These are phyloP conservation scores for Pleurotus citrinopileatus DNA, from an alignment of 768 basidiomycete genomes.

Conservation along the genomic window DNA sequence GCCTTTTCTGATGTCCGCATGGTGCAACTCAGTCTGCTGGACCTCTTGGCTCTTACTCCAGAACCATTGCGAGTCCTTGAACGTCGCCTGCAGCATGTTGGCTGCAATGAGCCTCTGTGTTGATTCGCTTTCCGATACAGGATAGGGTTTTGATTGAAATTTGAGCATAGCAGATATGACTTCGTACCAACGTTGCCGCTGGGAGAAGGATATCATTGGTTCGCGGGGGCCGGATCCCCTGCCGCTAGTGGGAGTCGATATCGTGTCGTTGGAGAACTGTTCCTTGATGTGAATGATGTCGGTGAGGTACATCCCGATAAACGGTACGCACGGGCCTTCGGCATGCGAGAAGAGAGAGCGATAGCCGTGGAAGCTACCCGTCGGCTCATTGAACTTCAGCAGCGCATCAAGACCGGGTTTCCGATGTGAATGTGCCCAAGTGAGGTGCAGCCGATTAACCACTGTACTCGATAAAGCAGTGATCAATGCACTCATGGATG, in stretches of 20 bases:
- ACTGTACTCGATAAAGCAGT: slow-evolving; percentile 60
- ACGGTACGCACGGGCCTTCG: slow-evolving; percentile 66
- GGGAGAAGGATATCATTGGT: slow-evolving; percentile 44
- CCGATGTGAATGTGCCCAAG: slow-evolving; percentile 63
- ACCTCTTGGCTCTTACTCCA: slow-evolving; percentile 61
- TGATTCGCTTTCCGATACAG: slow-evolving; percentile 42
- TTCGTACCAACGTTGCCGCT: slow-evolving; percentile 56
- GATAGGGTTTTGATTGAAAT: slow-evolving; percentile 52
- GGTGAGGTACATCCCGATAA: slow-evolving; percentile 60
- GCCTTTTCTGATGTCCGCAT: slow-evolving; percentile 67
- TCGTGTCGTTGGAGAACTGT: slow-evolving; percentile 38
- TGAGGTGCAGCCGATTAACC: slow-evolving; percentile 54
- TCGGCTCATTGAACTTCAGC: slow-evolving; percentile 55
- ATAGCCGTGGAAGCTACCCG: slow-evolving; percentile 55
- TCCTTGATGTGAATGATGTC: slow-evolving; percentile 57
- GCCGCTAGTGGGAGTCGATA: slow-evolving; percentile 5
- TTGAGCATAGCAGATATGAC: slow-evolving; percentile 53
- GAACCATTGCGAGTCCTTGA: slow-evolving; percentile 48
- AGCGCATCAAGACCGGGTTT: slow-evolving; percentile 50
- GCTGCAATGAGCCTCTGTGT: slow-evolving; percentile 45
- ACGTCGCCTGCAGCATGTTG: slow-evolving; percentile 37
- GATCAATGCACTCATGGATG: slow-evolving; percentile 66
- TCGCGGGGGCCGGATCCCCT: neutral
- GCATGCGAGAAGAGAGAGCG: slow-evolving; percentile 44
- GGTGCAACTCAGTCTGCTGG: slow-evolving; percentile 53